These are phyloP conservation scores for Rhodofomes roseus DNA, from an alignment of 1,284 basidiomycete genomes.

Conservation along the genomic window DNA sequence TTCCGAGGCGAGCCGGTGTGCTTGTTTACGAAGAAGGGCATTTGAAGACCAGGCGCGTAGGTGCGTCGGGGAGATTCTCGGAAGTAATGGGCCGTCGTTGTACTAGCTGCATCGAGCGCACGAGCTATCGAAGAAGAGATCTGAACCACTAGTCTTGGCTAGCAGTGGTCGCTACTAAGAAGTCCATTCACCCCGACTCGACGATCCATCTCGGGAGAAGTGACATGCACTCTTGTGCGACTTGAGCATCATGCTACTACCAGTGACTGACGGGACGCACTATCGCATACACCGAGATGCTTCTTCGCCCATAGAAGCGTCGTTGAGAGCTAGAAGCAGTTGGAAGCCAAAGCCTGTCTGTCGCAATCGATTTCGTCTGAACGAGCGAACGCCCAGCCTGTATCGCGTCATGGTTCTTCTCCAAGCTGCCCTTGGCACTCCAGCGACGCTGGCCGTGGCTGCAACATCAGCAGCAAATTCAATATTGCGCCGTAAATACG, in stretches of 20 bases:
- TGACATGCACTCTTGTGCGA: no score
- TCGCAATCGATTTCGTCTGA: background rate
- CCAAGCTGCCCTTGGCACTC: background rate
- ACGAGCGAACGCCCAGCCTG: background rate
- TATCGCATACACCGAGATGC: background rate
- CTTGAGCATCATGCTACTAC: no score
- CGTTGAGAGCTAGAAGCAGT: background rate
- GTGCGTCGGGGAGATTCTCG: background rate
- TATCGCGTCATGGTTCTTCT: background rate
- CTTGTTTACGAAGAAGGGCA: background rate
- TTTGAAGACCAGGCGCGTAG: background rate
- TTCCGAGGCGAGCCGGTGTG: background rate
- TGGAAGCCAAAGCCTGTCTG: background rate
- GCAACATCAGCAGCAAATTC: background rate
- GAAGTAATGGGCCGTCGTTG: background rate
- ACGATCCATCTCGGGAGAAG: no score
- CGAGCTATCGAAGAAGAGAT: no score
- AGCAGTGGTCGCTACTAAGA: no score
- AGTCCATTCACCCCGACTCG: no score
- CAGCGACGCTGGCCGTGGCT: background rate
- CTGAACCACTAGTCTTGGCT: no score
- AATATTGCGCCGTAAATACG: background rate
- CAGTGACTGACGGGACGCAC: background rate
- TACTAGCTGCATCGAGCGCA: no score
- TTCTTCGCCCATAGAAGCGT: background rate